Evolutionary conservation across 1,284 basidiomycete genomes (phyloP).

Genomic region (Exobasidium cylindrosporum): DNA sequence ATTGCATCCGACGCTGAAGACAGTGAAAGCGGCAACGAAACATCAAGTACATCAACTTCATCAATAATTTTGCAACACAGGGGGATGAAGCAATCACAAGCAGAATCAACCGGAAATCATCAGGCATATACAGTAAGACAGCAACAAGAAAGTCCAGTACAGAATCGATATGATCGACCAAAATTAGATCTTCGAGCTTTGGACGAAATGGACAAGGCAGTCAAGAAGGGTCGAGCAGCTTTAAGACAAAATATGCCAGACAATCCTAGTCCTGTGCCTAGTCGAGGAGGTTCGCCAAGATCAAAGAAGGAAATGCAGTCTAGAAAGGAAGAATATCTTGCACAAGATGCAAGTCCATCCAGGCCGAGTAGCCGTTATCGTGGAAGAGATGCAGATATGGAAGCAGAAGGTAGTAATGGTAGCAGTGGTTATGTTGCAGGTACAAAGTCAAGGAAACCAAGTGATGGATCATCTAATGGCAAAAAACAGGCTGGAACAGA

Average conservation of each 20-base stretch:
- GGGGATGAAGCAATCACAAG: constrained; percentile 21
- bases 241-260: background rate
- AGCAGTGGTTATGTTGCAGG: constrained; percentile 3
- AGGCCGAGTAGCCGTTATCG: background rate
- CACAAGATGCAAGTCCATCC: background rate
- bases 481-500: constrained; percentile 5
- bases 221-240: background rate
- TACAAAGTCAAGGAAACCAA: constrained; percentile 15
- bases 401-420: constrained; percentile 3
- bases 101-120: constrained; percentile 34
- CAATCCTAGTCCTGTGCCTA: background rate
- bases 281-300: background rate
- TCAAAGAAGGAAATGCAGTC: background rate
- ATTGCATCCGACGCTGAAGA: constrained; percentile 15
- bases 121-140: constrained; percentile 30
- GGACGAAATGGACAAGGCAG: constrained; percentile 4
- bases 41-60: background rate
- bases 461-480: constrained; percentile 6
- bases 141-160: constrained; percentile 25
- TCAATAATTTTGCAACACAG: background rate
- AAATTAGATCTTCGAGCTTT: constrained; percentile 20
- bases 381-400: background rate
- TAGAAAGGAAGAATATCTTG: background rate
- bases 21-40: constrained; percentile 27
- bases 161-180: constrained; percentile 24